Evolutionary conservation across 1,139 yeast species (phyloP).

Genomic region (Sugiyamaella grinbergsii): DNA sequence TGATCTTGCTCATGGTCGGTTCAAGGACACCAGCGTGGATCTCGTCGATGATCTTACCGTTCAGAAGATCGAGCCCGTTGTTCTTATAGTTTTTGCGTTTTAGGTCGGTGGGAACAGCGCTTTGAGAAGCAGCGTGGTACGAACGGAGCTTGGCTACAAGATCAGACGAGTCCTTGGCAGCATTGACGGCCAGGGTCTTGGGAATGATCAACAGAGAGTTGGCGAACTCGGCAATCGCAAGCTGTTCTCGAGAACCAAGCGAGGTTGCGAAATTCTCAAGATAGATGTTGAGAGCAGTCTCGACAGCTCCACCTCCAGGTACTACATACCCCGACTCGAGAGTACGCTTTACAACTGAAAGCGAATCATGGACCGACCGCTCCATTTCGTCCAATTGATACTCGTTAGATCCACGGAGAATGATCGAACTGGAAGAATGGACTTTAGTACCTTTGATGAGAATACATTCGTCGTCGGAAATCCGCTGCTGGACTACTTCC

Average conservation of each 20-base stretch:
- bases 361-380: conserved; percentile 90
- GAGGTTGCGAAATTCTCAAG: conserved; percentile 97
- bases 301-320: conserved; percentile 99
- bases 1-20: conserved; percentile 91
- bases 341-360: conserved; percentile 93
- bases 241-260: conserved; percentile 95
- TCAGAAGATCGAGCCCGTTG: conserved; percentile 88
- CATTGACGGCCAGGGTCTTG: conserved; percentile 94
- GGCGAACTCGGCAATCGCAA: conserved; percentile 98
- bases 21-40: conserved; percentile 85
- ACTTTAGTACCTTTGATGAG: conserved; percentile 91
- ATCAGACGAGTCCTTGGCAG: conserved; percentile 96
- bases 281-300: conserved; percentile 90
- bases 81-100: conserved; percentile 85
- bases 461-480: conserved; percentile 97
- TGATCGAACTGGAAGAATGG: conserved; percentile 88
- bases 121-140: conserved; percentile 94
- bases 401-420: conserved; percentile 95
- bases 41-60: conserved; percentile 90
- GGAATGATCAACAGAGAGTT: conserved; percentile 87
- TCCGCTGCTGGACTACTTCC: conserved; percentile 86
- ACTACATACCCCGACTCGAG: conserved; percentile 93
- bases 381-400: conserved; percentile 98
- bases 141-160: conserved; percentile 93
- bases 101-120: conserved; percentile 74